Evolutionary conservation across 345 rosid species (phyloP), one percentile per base, ranked within the genome.

Genomic region (Turritis glabra): DNA sequence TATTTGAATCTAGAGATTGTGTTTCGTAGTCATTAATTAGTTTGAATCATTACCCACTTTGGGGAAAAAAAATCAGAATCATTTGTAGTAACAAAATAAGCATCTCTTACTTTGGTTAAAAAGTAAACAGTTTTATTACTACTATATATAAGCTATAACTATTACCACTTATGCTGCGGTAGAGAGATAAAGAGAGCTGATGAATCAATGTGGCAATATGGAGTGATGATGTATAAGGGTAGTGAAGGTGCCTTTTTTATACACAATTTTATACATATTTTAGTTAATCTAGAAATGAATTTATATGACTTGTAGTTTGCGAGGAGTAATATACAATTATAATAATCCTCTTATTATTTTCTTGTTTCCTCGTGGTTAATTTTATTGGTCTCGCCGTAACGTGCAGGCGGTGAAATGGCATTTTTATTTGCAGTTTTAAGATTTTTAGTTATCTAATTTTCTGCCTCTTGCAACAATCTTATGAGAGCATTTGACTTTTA

Each of bases 161-260:
- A 37, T 37, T 55, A 55, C 74, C 66, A 21, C 12, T 30, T 44
- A 19, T 30, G 56, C 25, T 70, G 18, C 25, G 14, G 32, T 18
- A 29, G 44, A 69, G 73, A 17, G 40, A 21, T 35, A 32, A n/a
- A 1, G 33, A 35, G 33, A 67, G 59, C 32, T 48, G 33, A 37
- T 23, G 53, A 68, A 41, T 19, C n/a, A 40, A 13, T 40, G 44
- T 13, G 7, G 6, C 27, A 19, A 4, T 29, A 50, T 67, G 33
- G 38, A 38, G 29, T 37, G 37, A 67, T 52, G 72, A 67, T 52
- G 71, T 35, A 51, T 14, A 51, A 51, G 47, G 10, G 18, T 30
- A 15, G 17, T 44, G 44, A 69, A 56, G 55, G 55, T 56, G 32
- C n/a, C 22, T 1, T n/a, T 41, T 43, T 43, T 69, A 69, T 56